Conservation (phyloP, 1,139 yeast genomes). For the Saccharomycopsis phalli region DNA sequence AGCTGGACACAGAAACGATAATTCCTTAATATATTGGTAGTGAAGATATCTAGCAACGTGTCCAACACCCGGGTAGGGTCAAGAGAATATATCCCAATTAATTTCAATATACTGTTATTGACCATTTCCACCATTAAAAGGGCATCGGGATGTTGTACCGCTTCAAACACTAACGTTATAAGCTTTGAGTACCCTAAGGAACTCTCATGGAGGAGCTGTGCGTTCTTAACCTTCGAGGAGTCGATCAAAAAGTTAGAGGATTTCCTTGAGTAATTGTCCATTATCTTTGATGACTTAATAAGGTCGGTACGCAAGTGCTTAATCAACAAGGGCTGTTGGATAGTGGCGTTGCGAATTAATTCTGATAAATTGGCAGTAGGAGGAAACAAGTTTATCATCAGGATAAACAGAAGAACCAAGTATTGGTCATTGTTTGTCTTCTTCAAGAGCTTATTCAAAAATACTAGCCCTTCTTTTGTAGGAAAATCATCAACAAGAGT, state of each 20-base stretch:
- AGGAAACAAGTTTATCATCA: conserved; percentile 18
- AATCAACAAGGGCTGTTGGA: neutral
- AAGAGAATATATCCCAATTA: conserved; percentile 70
- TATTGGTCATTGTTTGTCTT: neutral
- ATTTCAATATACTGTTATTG: conserved; percentile 42
- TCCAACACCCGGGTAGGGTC: conserved; percentile 73
- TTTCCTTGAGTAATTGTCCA: conserved; percentile 8
- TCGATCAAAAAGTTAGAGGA: conserved; percentile 4
- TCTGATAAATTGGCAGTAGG: conserved; percentile 2
- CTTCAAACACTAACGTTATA: conserved; percentile 41
- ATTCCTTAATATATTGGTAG: conserved; percentile 37
- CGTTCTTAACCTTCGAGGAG: conserved; percentile 35
- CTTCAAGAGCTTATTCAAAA: conserved; percentile 23
- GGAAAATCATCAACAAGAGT: conserved; percentile 23
- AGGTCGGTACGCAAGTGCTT: conserved; percentile 11
- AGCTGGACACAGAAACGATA: conserved; percentile 41
- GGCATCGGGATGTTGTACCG: conserved; percentile 36
- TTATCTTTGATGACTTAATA: conserved; percentile 1
- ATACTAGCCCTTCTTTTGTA: conserved; percentile 18
- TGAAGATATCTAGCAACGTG: conserved; percentile 43
- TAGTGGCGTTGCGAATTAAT: conserved; percentile 7
- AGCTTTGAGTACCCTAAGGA: conserved; percentile 74
- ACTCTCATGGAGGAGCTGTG: conserved; percentile 69
- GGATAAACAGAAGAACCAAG: neutral
- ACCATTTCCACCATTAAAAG: conserved; percentile 37